Evolutionary conservation across 331 rosid species (phyloP), one percentile per base, ranked within the genome.

Genomic region (Malus hybrid): DNA sequence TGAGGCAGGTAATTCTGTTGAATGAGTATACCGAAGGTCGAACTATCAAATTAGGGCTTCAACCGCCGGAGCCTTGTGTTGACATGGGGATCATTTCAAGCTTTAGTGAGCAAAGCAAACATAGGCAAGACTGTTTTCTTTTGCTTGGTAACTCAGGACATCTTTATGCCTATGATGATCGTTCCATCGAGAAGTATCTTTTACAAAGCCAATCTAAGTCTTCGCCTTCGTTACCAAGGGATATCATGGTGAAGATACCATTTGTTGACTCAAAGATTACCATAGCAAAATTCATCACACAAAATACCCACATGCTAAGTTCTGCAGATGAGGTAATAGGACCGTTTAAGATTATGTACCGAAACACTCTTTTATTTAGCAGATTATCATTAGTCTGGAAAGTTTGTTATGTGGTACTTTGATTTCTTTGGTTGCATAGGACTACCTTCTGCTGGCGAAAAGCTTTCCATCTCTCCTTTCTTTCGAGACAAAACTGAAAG

Each of bases 121-220:
- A 82, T 42, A 91, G 87, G 78, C 93, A 90, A 78, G 86, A 79
- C 61, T 78, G 29, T 69, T 79, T 90, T 70, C 81, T 91, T 78
- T 84, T 90, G 85, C 86, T 93, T 62, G 97, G 97, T 65, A 90
- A 85, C 83, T 88, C 96, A 54, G 96, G 98, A 50, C 84, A 74
- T 48, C 67, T 90, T 57, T 90, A 93, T 76, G 70, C 80, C 65
- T 88, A 87, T 77, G 96, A 93, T 82, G 97, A 93, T 80, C 79
- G 65, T 66, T 71, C 75, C 73, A 86, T 91, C 44, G 91, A 88
- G 71, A 93, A 84, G 70, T 90, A 88, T 85, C 93, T 93, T 48
- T 65, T 87, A 70, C 98, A 93, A 79, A 70, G 70, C 66, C 97
- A 86, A 76, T 87, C 97, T 2, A 86, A 90, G 88, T 86, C 87